A percentile compares a stretch with the other conserved stretches of the same genome.
Conservation (phyloP, 768 basidiomycete species). For the Paxillus rubicundulus region DNA sequence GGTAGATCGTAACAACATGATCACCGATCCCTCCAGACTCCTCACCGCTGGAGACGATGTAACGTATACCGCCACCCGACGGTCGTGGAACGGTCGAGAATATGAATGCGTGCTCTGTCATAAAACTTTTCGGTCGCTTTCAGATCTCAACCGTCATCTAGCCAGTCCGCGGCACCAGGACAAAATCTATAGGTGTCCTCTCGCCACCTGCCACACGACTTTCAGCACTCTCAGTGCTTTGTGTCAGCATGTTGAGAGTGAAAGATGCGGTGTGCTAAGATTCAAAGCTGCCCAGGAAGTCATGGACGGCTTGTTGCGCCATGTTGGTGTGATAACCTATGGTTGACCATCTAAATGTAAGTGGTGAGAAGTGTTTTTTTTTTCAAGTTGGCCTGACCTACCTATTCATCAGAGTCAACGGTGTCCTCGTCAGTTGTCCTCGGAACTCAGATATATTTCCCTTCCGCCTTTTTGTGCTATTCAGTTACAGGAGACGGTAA, state of each 20-base stretch:
- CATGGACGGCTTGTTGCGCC: constrained; percentile 35
- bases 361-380: background rate
- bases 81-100: constrained; percentile 39
- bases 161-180: constrained; percentile 58
- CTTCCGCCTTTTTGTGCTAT: too few relatives aligned
- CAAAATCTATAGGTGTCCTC: constrained; percentile 55
- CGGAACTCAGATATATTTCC: too few relatives aligned
- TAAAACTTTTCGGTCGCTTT: constrained; percentile 37
- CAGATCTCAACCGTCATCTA: constrained; percentile 58
- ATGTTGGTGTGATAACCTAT: constrained; percentile 13
- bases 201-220: constrained; percentile 37
- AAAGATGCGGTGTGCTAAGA: constrained; percentile 51
- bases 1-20: constrained; percentile 44
- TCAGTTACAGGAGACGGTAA: too few relatives aligned
- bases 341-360: constrained; percentile 15
- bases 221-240: constrained; percentile 58
- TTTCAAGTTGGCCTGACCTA: background rate
- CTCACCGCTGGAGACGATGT: constrained; percentile 31
- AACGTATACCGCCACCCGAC: constrained; percentile 31
- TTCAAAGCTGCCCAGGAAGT: constrained; percentile 42
- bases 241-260: constrained; percentile 66
- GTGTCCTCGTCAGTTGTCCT: background rate
- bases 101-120: constrained; percentile 71
- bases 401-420: background rate
- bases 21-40: constrained; percentile 57